Percentiles rank a stretch among this genome's conserved stretches.
Conservation (phyloP, 2,329 filamentous ascomycete species). For the Pezicula neosporulosa region DNA sequence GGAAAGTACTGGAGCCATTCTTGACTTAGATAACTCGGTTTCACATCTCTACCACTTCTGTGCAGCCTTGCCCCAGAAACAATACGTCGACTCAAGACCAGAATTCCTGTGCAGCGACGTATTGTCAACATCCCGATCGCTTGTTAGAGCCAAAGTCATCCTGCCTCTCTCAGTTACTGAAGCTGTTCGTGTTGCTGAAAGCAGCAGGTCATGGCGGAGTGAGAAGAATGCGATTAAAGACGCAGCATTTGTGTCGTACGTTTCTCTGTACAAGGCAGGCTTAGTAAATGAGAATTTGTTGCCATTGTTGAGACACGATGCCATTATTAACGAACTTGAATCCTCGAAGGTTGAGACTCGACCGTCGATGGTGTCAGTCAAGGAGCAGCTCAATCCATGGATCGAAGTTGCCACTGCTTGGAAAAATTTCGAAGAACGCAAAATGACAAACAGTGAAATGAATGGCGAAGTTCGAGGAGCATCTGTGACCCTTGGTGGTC, state of each 20-base stretch:
- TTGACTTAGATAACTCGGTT: conserved; percentile 72
- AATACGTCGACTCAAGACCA: conserved; percentile 63
- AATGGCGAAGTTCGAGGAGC: conserved; percentile 54
- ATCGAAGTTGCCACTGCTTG: conserved; percentile 28
- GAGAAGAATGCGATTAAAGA: conserved; percentile 64
- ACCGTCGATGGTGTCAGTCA: conserved; percentile 30
- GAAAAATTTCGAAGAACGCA: conserved; percentile 61
- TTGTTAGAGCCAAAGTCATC: conserved; percentile 57
- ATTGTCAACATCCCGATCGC: conserved; percentile 30
- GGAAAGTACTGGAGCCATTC: conserved; percentile 50
- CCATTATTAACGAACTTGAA: conserved; percentile 37
- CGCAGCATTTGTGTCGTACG: conserved; percentile 73
- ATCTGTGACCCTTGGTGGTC: conserved; percentile 33
- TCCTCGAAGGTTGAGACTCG: conserved; percentile 52
- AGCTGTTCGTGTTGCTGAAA: conserved; percentile 50
- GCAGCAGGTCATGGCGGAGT: conserved; percentile 60
- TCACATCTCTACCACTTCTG: conserved; percentile 84
- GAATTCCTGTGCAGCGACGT: conserved; percentile 52
- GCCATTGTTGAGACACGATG: conserved; percentile 43
- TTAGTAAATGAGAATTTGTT: conserved; percentile 77
- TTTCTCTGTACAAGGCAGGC: conserved; percentile 63
- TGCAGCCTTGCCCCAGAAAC: conserved; percentile 44
- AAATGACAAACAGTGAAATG: conserved; percentile 38
- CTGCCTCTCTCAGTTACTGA: conserved; percentile 70
- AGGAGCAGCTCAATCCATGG: conserved; percentile 35